Percentiles rank a stretch among this genome's conserved stretches.
phyloP scores from a whole-genome alignment of 768 basidiomycete genomes.

The Termitomyces sp. region DNA sequence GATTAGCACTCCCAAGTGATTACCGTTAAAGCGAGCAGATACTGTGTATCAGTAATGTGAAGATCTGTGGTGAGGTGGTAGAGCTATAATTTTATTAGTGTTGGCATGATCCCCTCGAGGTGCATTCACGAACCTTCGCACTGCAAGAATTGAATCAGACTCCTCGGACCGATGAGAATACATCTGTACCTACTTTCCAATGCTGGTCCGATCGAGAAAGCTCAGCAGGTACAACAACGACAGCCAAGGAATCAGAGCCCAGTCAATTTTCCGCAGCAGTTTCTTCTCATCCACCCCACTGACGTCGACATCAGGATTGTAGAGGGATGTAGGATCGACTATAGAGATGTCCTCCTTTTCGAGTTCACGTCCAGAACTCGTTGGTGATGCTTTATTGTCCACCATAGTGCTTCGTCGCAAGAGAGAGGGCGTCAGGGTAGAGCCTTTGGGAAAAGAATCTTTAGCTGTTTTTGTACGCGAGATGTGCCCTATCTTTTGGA shows the following conservation, averaged over 20 bases:
- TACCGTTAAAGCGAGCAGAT: slow-evolving; percentile 61
- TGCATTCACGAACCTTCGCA: slow-evolving; percentile 36
- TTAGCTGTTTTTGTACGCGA: neutral
- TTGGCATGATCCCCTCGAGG: neutral
- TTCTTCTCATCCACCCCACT: slow-evolving; percentile 66
- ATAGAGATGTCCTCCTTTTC: slow-evolving; percentile 30
- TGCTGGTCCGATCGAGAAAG: slow-evolving; percentile 54
- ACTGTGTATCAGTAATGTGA: slow-evolving; percentile 62
- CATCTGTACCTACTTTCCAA: slow-evolving; percentile 43
- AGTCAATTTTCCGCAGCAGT: slow-evolving; percentile 67
- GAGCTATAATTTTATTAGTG: slow-evolving; percentile 38
- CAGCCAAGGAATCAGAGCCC: slow-evolving; percentile 65
- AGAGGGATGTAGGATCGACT: slow-evolving; percentile 27
- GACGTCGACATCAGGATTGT: slow-evolving; percentile 52
- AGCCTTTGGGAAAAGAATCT: neutral
- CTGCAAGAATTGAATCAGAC: slow-evolving; percentile 23
- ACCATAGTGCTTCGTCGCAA: slow-evolving; percentile 8
- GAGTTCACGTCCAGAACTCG: slow-evolving; percentile 16
- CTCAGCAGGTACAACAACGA: slow-evolving; percentile 75
- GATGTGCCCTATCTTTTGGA: neutral
- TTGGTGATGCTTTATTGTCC: slow-evolving; percentile 12
- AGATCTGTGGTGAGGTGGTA: slow-evolving; percentile 60
- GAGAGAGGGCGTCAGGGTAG: neutral
- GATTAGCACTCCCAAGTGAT: slow-evolving; percentile 13
- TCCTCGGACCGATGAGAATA: slow-evolving; percentile 11